phyloP scores from a whole-genome alignment of 1,284 basidiomycete genomes.

The Papiliotrema fonsecae region DNA sequence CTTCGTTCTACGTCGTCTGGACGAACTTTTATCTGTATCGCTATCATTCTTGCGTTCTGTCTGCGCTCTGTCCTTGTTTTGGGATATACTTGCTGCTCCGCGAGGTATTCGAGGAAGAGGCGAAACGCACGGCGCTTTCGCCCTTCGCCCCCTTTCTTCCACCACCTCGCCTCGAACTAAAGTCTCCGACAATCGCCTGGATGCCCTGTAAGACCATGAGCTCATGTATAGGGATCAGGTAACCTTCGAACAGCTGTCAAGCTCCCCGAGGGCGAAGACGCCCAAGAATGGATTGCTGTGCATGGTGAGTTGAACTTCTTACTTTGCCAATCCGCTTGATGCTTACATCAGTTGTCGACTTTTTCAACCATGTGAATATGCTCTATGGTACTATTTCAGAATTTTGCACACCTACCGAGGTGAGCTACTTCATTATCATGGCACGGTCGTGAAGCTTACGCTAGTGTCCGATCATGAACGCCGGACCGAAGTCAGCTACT shows the following conservation, averaged over 20 bases:
- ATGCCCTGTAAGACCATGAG: no score
- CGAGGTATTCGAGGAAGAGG: no score
- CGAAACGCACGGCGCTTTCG: no score
- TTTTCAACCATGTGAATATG: conserved; percentile 96
- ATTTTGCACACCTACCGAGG: conserved; percentile 91
- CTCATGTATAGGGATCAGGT: conserved; percentile 69
- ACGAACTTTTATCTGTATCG: no score
- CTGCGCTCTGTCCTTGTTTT: no score
- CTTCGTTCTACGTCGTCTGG: no score
- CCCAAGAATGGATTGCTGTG: conserved; percentile 94
- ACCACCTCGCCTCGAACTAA: no score
- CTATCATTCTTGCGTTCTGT: no score
- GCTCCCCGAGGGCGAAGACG: conserved; percentile 88
- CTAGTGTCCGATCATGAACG: conserved; percentile 97
- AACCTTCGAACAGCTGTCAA: conserved; percentile 84
- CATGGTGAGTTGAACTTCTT: conserved; percentile 62
- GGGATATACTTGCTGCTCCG: no score
- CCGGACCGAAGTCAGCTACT: conserved; percentile 75
- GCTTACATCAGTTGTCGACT: conserved; percentile 69
- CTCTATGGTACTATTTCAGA: conserved; percentile 92
- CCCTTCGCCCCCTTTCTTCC: no score
- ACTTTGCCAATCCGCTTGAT: not conserved
- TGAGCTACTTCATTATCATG: conserved; percentile 35
- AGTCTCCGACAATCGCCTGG: no score
- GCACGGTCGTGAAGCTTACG: not conserved